These are phyloP conservation scores for Mycena venus DNA, from an alignment of 768 basidiomycete species.

Conservation along the genomic window DNA sequence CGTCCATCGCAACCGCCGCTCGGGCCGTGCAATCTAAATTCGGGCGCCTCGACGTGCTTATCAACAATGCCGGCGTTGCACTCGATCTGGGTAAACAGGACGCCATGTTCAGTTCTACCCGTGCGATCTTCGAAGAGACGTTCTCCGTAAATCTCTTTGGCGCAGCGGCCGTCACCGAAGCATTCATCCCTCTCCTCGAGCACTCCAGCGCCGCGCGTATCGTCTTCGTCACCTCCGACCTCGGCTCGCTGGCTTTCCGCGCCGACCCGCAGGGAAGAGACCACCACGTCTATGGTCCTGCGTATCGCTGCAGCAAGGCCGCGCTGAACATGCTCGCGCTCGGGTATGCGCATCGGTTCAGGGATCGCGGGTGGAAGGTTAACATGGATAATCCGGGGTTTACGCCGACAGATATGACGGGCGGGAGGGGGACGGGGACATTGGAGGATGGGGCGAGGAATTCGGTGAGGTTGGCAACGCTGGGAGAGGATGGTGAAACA, in stretches of 20 bases:
- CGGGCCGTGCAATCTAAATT: not conserved
- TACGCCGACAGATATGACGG: constrained; percentile 21
- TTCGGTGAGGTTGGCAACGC: constrained; percentile 14
- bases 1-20: constrained; percentile 16
- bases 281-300: not conserved
- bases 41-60: constrained; percentile 12
- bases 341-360: constrained; percentile 12
- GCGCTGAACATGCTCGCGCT: constrained; percentile 27
- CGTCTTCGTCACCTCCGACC: constrained; percentile 21
- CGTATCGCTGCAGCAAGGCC: constrained; percentile 24
- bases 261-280: constrained; percentile 11
- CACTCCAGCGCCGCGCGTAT: constrained; percentile 2
- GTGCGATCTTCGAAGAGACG: constrained; percentile 14
- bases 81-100: too few species aligned
- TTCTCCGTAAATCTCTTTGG: constrained; percentile 15
- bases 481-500: constrained; percentile 11
- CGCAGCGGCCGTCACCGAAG: constrained; percentile 3
- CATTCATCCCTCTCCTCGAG: constrained; percentile 20
- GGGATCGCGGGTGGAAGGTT: constrained; percentile 18
- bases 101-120: not conserved
- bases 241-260: constrained; percentile 9
- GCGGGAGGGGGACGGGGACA: not conserved
- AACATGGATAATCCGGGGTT: constrained; percentile 24
- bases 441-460: constrained; percentile 11
- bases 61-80: constrained; percentile 15